phyloP scores from a whole-genome alignment of 345 rosid genomes.

The Luvunga scandens region DNA sequence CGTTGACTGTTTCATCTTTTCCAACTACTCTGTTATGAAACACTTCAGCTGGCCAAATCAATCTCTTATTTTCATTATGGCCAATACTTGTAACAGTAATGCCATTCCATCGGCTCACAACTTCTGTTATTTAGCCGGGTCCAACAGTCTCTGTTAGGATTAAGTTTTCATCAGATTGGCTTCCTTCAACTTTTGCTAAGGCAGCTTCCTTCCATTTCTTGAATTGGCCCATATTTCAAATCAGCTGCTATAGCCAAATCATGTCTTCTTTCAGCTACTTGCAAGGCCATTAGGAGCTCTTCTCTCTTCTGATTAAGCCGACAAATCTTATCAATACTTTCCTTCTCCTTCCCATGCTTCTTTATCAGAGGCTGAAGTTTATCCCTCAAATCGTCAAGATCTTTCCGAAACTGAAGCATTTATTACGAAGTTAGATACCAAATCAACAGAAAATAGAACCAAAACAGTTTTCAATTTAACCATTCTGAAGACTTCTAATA shows the following conservation, averaged over 20 bases:
- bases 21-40: conserved; percentile 83
- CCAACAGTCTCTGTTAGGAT: conserved; percentile 83
- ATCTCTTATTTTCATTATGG: conserved; percentile 71
- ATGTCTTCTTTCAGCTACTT: conserved; percentile 85
- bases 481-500: neutral
- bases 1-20: conserved; percentile 65
- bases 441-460: neutral
- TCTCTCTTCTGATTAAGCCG: conserved; percentile 76
- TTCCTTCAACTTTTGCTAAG: conserved; percentile 62
- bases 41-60: conserved; percentile 74
- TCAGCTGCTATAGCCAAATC: conserved; percentile 90
- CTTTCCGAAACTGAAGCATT: conserved; percentile 57
- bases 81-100: conserved; percentile 85
- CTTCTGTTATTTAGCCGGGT: conserved; percentile 85
- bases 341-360: conserved; percentile 86
- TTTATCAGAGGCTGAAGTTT: conserved; percentile 80
- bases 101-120: conserved; percentile 96
- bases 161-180: conserved; percentile 46
- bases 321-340: conserved; percentile 78
- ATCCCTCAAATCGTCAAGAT: conserved; percentile 86
- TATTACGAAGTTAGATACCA: neutral
- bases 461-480: neutral
- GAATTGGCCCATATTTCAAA: conserved; percentile 73
- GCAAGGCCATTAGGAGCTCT: conserved; percentile 62
- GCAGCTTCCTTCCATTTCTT: conserved; percentile 76